Conservation (phyloP, 2,329 filamentous ascomycete genomes). For the Zymoseptoria ardabiliae region DNA sequence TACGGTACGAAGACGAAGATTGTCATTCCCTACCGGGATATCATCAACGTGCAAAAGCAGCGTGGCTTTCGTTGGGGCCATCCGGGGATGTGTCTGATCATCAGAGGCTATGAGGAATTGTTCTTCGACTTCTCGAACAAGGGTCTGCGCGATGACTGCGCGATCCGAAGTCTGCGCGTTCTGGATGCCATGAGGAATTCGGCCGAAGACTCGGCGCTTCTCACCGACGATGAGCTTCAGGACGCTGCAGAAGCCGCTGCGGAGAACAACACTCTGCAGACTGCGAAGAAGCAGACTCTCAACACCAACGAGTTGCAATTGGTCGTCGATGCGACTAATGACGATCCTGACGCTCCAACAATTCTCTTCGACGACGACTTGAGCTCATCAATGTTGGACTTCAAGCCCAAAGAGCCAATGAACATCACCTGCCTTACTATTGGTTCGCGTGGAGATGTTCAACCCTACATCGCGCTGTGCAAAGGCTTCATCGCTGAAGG, state of each 20-base stretch:
- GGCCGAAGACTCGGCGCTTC: constrained; percentile 60
- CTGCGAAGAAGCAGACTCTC: constrained; percentile 53
- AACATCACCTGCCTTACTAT: constrained; percentile 91
- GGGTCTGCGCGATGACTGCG: constrained; percentile 80
- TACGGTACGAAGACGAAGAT: constrained; percentile 86
- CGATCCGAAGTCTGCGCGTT: constrained; percentile 68
- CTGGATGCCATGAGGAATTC: constrained; percentile 62
- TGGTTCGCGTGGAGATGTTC: constrained; percentile 89
- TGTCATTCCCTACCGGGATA: constrained; percentile 80
- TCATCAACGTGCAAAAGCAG: constrained; percentile 90
- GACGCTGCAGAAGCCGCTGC: constrained; percentile 68
- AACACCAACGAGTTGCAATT: constrained; percentile 33
- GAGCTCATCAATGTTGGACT: constrained; percentile 78
- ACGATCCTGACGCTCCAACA: constrained; percentile 53
- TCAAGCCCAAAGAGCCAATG: constrained; percentile 74
- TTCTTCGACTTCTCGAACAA: constrained; percentile 86
- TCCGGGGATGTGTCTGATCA: constrained; percentile 83
- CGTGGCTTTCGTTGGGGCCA: constrained; percentile 91
- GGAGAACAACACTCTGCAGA: constrained; percentile 70
- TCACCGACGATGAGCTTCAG: constrained; percentile 61
- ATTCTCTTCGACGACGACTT: constrained; percentile 79
- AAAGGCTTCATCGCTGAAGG: constrained; percentile 84
- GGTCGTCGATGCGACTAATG: constrained; percentile 18
- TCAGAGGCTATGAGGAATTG: constrained; percentile 86
- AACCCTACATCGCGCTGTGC: constrained; percentile 94